phyloP scores from a whole-genome alignment of 331 rosid genomes.

The Pyracantha coccinea region DNA sequence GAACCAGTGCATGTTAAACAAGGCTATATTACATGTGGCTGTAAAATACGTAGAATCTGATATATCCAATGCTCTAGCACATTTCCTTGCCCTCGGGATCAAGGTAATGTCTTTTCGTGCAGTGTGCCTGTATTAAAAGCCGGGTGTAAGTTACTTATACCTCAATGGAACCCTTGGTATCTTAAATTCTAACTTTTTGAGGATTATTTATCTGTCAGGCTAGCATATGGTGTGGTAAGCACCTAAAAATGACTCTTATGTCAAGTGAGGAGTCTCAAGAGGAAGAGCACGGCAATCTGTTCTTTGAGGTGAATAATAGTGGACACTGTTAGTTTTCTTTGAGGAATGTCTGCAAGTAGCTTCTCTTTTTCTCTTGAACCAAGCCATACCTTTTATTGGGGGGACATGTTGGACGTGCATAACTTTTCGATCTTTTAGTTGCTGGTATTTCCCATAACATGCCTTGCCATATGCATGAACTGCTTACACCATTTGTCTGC shows the following conservation, averaged over 20 bases:
- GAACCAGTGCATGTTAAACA: constrained; percentile 72
- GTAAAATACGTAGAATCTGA: constrained; percentile 36
- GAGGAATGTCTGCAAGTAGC: neutral
- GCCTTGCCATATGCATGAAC: neutral
- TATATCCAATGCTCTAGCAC: constrained; percentile 33
- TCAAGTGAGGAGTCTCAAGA: constrained; percentile 76
- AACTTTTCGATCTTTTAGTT: neutral
- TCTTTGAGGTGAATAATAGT: constrained; percentile 60
- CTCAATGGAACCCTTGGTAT: neutral
- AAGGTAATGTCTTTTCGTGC: constrained; percentile 41
- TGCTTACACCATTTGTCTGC: constrained; percentile 9
- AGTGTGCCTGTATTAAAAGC: neutral
- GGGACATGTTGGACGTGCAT: neutral
- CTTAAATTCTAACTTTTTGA: neutral
- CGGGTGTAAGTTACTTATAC: neutral
- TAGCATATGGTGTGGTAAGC: constrained; percentile 74
- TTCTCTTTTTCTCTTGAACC: neutral
- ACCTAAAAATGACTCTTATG: constrained; percentile 79
- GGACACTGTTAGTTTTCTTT: neutral
- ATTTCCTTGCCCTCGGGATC: constrained; percentile 57
- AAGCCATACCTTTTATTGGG: neutral
- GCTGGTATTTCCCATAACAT: neutral
- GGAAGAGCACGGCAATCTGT: constrained; percentile 57
- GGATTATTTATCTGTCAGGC: constrained; percentile 36
- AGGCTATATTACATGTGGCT: constrained; percentile 49